Evolutionary conservation across 257 asterid genomes (phyloP).

Genomic region (Primulina tabacum): DNA sequence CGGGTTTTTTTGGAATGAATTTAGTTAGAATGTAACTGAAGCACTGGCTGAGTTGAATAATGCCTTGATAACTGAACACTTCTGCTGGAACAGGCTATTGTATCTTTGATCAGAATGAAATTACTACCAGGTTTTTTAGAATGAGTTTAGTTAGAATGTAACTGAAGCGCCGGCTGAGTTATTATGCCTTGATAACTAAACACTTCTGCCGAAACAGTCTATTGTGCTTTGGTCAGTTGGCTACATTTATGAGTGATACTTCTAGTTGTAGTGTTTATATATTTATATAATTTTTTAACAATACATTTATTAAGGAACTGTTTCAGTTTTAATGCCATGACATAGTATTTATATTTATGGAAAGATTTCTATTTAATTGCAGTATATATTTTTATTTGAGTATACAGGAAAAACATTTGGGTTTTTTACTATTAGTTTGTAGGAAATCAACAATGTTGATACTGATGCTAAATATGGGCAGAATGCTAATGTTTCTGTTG

Average conservation of each 20-base stretch:
- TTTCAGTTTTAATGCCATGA: background rate
- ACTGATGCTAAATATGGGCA: slow-evolving; percentile 3
- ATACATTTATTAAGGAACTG: too few relatives aligned
- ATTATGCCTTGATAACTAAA: background rate
- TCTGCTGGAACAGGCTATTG: background rate
- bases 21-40: background rate
- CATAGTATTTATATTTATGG: slow-evolving; percentile 10
- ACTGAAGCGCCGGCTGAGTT: background rate
- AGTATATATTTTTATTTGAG: background rate
- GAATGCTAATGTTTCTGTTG: background rate
- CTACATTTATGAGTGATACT: background rate
- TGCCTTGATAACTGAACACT: background rate
- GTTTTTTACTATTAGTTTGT: background rate
- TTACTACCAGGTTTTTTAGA: background rate
- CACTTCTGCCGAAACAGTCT: background rate
- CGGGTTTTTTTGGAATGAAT: slow-evolving; percentile 1
- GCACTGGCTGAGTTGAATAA: background rate
- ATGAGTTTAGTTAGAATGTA: slow-evolving; percentile 6
- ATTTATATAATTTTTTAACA: background rate
- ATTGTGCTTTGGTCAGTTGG: background rate
- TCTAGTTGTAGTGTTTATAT: background rate
- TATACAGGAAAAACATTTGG: background rate
- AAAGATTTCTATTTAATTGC: background rate
- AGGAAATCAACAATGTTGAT: background rate
- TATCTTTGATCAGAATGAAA: background rate